These are phyloP conservation scores for Abrus precatorius DNA, from an alignment of 306 rosid species.

Conservation along the genomic window DNA sequence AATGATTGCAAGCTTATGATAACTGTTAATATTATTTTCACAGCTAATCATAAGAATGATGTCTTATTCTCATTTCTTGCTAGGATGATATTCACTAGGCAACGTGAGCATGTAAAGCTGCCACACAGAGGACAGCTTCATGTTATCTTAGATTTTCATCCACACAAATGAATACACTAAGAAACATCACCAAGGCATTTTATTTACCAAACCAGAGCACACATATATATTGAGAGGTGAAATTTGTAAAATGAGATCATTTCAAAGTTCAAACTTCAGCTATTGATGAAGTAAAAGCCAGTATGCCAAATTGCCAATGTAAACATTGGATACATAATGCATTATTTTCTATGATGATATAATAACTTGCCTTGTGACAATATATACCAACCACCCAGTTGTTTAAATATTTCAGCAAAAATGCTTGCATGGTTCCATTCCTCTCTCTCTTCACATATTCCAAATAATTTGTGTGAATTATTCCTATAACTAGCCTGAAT, in stretches of 20 bases:
- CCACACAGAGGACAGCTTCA: not conserved
- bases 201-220: not conserved
- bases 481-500: slow-evolving; percentile 81
- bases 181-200: not conserved
- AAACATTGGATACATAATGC: slow-evolving; percentile 12
- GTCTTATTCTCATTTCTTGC: slow-evolving; percentile 26
- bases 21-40: slow-evolving; percentile 18
- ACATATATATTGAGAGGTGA: not conserved
- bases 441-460: slow-evolving; percentile 98
- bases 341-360: not conserved
- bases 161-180: slow-evolving; percentile 10
- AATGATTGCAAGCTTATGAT: slow-evolving; percentile 19
- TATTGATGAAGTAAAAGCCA: slow-evolving; percentile 31
- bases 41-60: not conserved
- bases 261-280: slow-evolving; percentile 26
- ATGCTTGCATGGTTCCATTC: slow-evolving; percentile 79
- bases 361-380: slow-evolving; percentile 85
- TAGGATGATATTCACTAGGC: slow-evolving; percentile 28
- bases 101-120: slow-evolving; percentile 4
- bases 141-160: slow-evolving; percentile 14
- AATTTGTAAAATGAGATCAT: slow-evolving; percentile 30
- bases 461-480: slow-evolving; percentile 93
- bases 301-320: slow-evolving; percentile 15
- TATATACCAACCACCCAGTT: slow-evolving; percentile 92
- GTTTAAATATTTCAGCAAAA: slow-evolving; percentile 74